Conservation (phyloP, 352 stramenopile species). For the Phytophthora hibernalis region DNA sequence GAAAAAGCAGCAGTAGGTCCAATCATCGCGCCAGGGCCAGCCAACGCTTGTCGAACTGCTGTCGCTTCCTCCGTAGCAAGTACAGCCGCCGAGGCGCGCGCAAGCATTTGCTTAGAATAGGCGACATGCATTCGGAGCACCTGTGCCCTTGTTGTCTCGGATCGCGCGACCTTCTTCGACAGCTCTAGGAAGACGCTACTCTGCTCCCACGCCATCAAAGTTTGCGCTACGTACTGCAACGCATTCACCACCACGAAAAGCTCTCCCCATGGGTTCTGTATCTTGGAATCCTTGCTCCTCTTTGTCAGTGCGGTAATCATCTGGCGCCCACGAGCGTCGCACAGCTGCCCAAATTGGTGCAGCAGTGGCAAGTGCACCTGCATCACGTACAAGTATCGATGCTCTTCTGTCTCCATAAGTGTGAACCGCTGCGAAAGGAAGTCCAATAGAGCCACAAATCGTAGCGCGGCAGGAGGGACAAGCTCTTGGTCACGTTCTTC, state of each 20-base stretch:
- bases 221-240: constrained; percentile 44
- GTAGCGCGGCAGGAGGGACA: constrained; percentile 38
- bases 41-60: constrained; percentile 71
- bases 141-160: constrained; percentile 56
- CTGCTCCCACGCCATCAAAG: constrained; percentile 69
- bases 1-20: constrained; percentile 72
- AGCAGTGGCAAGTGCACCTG: constrained; percentile 73
- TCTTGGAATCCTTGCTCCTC: constrained; percentile 3
- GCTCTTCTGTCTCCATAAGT: constrained; percentile 66
- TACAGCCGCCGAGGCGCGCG: constrained; percentile 62
- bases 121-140: constrained; percentile 72
- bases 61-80: constrained; percentile 73
- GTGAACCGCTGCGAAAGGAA: constrained; percentile 74
- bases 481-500: constrained; percentile 20
- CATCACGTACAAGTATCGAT: constrained; percentile 81
- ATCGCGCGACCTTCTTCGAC: constrained; percentile 61
- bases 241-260: constrained; percentile 64
- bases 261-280: constrained; percentile 28
- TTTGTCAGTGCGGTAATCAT: constrained; percentile 27
- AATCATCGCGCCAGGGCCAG: constrained; percentile 74
- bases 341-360: constrained; percentile 38
- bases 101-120: constrained; percentile 56
- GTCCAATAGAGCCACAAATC: constrained; percentile 63
- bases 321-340: constrained; percentile 32
- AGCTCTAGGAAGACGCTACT: constrained; percentile 76